These are phyloP conservation scores for Spirogloea muscicola DNA, from an alignment of 139 green algal genomes.

Conservation along the genomic window DNA sequence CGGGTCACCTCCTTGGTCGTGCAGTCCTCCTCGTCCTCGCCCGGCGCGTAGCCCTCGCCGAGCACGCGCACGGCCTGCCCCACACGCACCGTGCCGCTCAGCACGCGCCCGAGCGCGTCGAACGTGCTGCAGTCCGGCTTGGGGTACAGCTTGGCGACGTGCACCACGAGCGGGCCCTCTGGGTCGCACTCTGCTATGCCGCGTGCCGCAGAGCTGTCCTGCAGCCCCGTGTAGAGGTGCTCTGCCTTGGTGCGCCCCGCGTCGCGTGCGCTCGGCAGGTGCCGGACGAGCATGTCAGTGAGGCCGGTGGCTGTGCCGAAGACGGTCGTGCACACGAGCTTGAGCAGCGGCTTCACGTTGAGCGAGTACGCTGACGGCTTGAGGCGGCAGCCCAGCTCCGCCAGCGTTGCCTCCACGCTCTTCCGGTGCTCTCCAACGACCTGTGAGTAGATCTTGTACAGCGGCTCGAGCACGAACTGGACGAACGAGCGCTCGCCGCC, in stretches of 20 bases:
- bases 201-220: conserved; percentile 59
- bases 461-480: conserved; percentile 90
- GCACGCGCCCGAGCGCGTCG: conserved; percentile 86
- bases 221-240: conserved; percentile 73
- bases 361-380: conserved; percentile 63
- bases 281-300: conserved; percentile 84
- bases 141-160: conserved; percentile 94
- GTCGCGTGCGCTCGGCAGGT: conserved; percentile 71
- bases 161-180: conserved; percentile 77
- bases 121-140: conserved; percentile 74
- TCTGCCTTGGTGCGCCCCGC: conserved; percentile 66
- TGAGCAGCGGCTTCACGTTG: conserved; percentile 79
- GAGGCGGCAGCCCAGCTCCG: conserved; percentile 80
- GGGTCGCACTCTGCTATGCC: conserved; percentile 76
- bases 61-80: conserved; percentile 74
- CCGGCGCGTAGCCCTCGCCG: conserved; percentile 82
- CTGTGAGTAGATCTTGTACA: conserved; percentile 90
- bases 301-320: conserved; percentile 77
- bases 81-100: conserved; percentile 79
- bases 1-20: conserved; percentile 57
- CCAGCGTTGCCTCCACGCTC: conserved; percentile 59
- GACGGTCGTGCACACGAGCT: conserved; percentile 49
- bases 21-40: conserved; percentile 97
- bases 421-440: conserved; percentile 66
- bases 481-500: conserved; percentile 83